A percentile compares a stretch with the other conserved stretches of the same genome.
Evolutionary conservation across 1,284 basidiomycete species (phyloP).

Genomic region (Heterobasidion annosum): DNA sequence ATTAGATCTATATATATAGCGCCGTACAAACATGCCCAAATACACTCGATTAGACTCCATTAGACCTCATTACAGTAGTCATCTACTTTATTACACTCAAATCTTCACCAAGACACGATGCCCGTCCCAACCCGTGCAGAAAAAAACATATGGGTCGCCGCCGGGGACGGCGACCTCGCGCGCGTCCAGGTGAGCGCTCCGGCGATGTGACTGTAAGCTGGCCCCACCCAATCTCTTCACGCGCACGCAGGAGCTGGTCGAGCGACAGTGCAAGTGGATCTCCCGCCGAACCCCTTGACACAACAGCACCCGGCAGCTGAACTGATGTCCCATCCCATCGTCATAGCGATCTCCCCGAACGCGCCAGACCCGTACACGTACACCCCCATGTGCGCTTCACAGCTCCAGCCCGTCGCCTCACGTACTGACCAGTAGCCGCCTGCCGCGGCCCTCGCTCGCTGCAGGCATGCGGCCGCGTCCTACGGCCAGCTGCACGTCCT

Average conservation of each 20-base stretch:
- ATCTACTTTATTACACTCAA: not conserved
- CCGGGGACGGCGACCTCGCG: constrained; percentile 72
- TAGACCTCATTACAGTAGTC: not conserved
- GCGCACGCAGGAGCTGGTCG: constrained; percentile 8
- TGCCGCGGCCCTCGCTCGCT: not conserved
- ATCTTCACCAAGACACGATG: constrained; percentile 13
- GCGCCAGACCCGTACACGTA: constrained; percentile 72
- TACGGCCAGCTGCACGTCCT: constrained; percentile 77
- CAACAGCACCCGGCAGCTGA: constrained; percentile 1
- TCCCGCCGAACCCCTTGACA: not conserved
- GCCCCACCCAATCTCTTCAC: not conserved
- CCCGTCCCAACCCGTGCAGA: constrained; percentile 19
- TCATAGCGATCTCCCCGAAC: constrained; percentile 65
- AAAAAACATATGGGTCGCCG: constrained; percentile 89
- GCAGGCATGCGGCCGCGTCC: constrained; percentile 89
- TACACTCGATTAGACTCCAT: not conserved
- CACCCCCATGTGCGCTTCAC: constrained; percentile 62
- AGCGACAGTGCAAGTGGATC: constrained; percentile 7
- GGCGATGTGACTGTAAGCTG: not conserved
- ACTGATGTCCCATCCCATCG: not conserved
- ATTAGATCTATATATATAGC: too few species aligned
- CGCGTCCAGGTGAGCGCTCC: constrained; percentile 32
- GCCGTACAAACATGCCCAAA: not conserved
- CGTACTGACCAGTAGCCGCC: too few species aligned
- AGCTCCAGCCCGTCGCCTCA: too few species aligned